phyloP scores from a whole-genome alignment of 306 rosid species.

The Rosa lucieae region DNA sequence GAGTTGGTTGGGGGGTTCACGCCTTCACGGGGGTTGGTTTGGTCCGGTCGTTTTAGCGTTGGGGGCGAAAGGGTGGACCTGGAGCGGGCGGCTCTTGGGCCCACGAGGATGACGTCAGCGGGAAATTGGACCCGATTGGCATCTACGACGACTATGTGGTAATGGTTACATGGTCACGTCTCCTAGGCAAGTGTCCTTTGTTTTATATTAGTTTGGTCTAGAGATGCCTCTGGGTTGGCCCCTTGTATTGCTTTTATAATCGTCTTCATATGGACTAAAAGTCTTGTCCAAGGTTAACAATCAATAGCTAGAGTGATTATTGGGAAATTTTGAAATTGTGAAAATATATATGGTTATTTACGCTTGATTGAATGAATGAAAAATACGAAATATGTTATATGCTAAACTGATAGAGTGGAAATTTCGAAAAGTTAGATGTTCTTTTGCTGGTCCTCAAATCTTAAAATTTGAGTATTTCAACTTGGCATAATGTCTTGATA shows the following conservation, averaged over 20 bases:
- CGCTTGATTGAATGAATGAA: background rate
- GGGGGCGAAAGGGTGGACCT: background rate
- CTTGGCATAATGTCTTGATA: no score
- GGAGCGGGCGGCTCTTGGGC: background rate
- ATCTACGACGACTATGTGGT: background rate
- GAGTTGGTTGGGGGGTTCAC: conserved; percentile 24
- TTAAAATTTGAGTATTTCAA: no score
- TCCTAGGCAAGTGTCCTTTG: background rate
- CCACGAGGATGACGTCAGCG: background rate
- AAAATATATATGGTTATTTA: no score
- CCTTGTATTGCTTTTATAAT: background rate
- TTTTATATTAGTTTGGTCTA: no score
- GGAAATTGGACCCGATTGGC: background rate
- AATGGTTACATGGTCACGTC: background rate
- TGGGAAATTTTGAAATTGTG: no score
- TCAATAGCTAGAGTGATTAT: background rate
- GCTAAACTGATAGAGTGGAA: no score
- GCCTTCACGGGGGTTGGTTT: background rate
- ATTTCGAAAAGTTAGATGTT: no score
- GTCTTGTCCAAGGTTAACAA: background rate
- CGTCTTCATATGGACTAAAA: background rate
- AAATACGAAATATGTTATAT: background rate
- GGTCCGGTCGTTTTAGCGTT: background rate
- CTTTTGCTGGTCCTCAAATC: no score
- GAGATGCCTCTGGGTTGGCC: background rate